Percentiles rank a stretch among this genome's conserved stretches.
These are phyloP conservation scores for Anisodus acutangulus DNA, from an alignment of 257 asterid species.

Conservation along the genomic window DNA sequence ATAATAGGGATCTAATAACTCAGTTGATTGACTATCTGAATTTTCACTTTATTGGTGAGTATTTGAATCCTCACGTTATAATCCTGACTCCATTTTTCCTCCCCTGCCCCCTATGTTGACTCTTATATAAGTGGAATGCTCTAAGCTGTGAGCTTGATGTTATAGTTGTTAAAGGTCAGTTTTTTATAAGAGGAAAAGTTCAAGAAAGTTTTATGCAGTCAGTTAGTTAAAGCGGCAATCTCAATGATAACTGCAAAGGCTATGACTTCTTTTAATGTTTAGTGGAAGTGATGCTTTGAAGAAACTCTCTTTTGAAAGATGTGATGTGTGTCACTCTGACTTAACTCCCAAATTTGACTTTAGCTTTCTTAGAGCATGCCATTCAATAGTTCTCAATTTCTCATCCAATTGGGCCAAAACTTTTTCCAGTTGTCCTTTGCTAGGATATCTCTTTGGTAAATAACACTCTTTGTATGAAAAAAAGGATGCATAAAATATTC, in stretches of 20 bases:
- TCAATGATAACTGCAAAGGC: constrained; percentile 18
- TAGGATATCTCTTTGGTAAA: neutral
- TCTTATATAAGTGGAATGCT: neutral
- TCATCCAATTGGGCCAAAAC: neutral
- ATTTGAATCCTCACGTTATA: too few relatives aligned
- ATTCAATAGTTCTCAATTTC: neutral
- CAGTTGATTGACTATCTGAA: too few relatives aligned
- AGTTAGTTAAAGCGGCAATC: neutral
- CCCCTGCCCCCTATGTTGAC: neutral
- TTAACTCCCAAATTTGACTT: constrained; percentile 24
- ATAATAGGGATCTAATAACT: too few relatives aligned
- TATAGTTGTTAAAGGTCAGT: neutral
- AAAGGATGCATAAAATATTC: too few relatives aligned
- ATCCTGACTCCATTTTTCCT: too few relatives aligned
- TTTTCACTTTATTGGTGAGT: too few relatives aligned
- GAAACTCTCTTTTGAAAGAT: constrained; percentile 22
- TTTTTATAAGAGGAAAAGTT: neutral
- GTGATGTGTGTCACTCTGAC: constrained; percentile 24
- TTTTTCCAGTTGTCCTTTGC: neutral
- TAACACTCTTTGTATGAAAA: too few relatives aligned
- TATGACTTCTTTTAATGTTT: constrained; percentile 24
- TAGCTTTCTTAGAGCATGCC: neutral
- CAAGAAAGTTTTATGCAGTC: neutral
- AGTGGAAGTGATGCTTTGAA: constrained; percentile 26
- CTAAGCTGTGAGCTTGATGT: neutral